Conservation (phyloP, 176 grass and related monocot genomes). For the Aegilops sharonensis region DNA sequence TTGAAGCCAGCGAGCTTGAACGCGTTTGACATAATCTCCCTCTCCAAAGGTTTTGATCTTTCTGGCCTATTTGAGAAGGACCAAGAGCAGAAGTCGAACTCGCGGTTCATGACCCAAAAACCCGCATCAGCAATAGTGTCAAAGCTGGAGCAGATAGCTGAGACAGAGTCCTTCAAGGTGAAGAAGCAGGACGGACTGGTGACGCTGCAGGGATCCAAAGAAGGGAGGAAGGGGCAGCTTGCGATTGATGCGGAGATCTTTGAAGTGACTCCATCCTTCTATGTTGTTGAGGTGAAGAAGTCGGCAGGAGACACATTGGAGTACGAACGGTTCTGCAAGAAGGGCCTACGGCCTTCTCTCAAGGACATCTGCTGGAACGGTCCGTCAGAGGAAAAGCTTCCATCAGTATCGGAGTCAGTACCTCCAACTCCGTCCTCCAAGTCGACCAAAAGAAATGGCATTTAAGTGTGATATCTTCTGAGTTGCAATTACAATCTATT, state of each 20-base stretch:
- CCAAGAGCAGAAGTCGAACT: constrained; percentile 45
- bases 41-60: constrained; percentile 80
- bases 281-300: constrained; percentile 88
- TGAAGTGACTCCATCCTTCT: constrained; percentile 71
- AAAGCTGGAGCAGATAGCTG: constrained; percentile 84
- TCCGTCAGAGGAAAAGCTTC: constrained; percentile 48
- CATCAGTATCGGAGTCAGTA: constrained; percentile 39
- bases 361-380: constrained; percentile 76
- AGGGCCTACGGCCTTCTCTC: constrained; percentile 71
- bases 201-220: constrained; percentile 62
- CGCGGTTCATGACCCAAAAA: constrained; percentile 72
- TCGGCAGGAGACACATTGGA: constrained; percentile 84
- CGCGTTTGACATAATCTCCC: constrained; percentile 91
- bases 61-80: constrained; percentile 77
- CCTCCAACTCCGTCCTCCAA: constrained; percentile 34
- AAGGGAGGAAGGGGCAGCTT: constrained; percentile 83
- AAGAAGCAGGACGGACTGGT: constrained; percentile 74
- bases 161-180: constrained; percentile 73
- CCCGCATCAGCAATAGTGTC: constrained; percentile 76
- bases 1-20: constrained; percentile 77
- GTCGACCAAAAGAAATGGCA: constrained; percentile 19
- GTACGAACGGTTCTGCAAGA: constrained; percentile 82
- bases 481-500: constrained; percentile 27
- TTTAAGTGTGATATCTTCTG: constrained; percentile 28
- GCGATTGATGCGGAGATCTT: constrained; percentile 84